phyloP scores from a whole-genome alignment of 192 early-diverging fungal genomes.

The Phycomyces nitens region DNA sequence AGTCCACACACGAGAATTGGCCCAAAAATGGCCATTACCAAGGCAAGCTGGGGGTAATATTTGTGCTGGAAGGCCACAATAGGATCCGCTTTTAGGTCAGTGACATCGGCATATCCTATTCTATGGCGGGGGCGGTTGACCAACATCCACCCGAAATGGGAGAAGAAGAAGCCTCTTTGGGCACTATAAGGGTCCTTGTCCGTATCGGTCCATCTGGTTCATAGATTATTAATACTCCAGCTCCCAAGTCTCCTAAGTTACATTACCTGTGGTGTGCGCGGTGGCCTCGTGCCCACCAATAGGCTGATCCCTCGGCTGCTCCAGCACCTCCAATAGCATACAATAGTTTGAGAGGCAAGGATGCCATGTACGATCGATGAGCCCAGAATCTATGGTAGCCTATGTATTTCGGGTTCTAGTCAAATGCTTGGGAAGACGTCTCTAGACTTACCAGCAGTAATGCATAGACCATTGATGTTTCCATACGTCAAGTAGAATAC shows the following conservation, averaged over 20 bases:
- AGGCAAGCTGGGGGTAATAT: conserved; percentile 67
- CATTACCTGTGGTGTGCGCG: conserved; percentile 79
- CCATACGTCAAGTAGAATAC: conserved; percentile 72
- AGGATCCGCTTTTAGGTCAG: conserved; percentile 69
- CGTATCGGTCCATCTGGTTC: conserved; percentile 65
- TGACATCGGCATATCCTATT: conserved; percentile 73
- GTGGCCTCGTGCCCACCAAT: conserved; percentile 84
- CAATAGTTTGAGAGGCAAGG: conserved; percentile 55
- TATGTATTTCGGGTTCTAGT: too few species aligned
- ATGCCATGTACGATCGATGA: conserved; percentile 71
- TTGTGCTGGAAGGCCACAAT: conserved; percentile 75
- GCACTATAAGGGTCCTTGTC: conserved; percentile 80
- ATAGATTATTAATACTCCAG: neutral
- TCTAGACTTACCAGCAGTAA: conserved; percentile 68
- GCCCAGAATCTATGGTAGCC: conserved; percentile 86
- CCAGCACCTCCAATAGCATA: conserved; percentile 61
- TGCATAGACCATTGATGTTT: conserved; percentile 77
- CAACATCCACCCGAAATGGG: conserved; percentile 84
- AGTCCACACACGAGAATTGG: conserved; percentile 82
- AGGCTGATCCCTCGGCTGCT: conserved; percentile 76
- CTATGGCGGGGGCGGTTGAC: conserved; percentile 68
- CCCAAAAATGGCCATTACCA: conserved; percentile 68
- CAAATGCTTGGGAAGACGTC: too few species aligned
- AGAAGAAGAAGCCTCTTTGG: conserved; percentile 72
- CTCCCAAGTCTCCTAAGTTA: neutral